Conservation (phyloP, 495 filamentous ascomycete genomes). For the Parmelia sp. region DNA sequence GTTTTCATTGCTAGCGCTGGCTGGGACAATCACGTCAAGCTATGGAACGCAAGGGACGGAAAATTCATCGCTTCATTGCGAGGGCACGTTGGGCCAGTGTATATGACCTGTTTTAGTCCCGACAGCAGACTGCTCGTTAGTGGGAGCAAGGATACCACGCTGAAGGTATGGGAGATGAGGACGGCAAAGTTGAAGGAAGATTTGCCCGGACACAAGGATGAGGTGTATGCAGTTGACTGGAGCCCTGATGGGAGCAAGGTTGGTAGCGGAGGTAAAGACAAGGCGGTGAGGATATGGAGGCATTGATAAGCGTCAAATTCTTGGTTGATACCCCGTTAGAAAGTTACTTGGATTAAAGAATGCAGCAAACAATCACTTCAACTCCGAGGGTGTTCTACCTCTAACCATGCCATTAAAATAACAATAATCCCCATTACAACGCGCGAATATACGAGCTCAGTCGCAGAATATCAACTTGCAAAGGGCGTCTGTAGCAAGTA, state of each 20-base stretch:
- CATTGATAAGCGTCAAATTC: no score
- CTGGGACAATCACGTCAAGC: conserved; percentile 89
- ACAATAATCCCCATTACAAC: no score
- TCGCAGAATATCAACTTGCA: no score
- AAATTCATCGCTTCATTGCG: conserved; percentile 80
- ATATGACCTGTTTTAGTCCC: conserved; percentile 82
- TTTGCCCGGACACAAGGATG: conserved; percentile 88
- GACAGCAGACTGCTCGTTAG: conserved; percentile 83
- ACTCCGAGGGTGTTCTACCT: no score
- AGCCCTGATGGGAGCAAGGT: conserved; percentile 78
- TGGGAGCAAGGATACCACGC: conserved; percentile 82
- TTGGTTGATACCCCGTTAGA: no score
- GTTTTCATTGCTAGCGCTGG: conserved; percentile 75
- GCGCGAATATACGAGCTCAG: no score
- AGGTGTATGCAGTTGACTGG: conserved; percentile 94
- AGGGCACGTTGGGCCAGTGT: conserved; percentile 90
- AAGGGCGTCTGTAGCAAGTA: no score
- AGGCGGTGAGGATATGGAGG: conserved; percentile 79
- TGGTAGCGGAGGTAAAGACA: conserved; percentile 88
- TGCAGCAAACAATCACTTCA: no score
- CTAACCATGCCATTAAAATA: no score
- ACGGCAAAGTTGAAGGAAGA: conserved; percentile 74
- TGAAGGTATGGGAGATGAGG: conserved; percentile 55
- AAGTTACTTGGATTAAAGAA: no score
- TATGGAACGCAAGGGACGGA: conserved; percentile 71